Evolutionary conservation across 169 alveolate species (phyloP).

Genomic region (Plasmodium coatneyi): DNA sequence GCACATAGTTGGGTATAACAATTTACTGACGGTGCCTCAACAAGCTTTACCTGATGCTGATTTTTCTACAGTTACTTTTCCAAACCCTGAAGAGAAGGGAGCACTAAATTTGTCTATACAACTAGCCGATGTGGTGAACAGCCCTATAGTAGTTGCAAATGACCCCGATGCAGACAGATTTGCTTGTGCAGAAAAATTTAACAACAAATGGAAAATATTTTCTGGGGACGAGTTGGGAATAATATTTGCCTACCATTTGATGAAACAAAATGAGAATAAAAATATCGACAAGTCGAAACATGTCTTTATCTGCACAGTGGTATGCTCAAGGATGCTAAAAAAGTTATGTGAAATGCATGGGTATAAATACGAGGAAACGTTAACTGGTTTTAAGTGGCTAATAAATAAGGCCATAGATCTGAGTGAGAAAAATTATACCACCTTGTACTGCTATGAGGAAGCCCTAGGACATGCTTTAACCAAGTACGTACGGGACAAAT

Average conservation of each 20-base stretch:
- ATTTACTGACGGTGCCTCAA: conserved; percentile 75
- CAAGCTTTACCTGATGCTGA: conserved; percentile 87
- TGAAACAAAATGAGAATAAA: conserved; percentile 58
- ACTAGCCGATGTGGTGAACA: conserved; percentile 79
- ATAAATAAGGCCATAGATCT: conserved; percentile 79
- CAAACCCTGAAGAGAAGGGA: conserved; percentile 88
- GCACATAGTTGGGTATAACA: conserved; percentile 82
- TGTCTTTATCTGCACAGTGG: conserved; percentile 78
- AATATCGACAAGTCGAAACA: conserved; percentile 64
- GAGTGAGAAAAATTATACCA: conserved; percentile 68
- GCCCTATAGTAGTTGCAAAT: conserved; percentile 85
- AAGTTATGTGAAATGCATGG: conserved; percentile 77
- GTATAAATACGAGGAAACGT: conserved; percentile 80
- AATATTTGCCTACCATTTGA: conserved; percentile 75
- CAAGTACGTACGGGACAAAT: conserved; percentile 83
- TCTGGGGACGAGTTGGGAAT: conserved; percentile 84
- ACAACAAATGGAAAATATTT: conserved; percentile 81
- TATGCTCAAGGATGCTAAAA: conserved; percentile 73
- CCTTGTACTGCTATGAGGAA: conserved; percentile 84
- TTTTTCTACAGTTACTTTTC: conserved; percentile 88
- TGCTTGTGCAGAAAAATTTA: conserved; percentile 85
- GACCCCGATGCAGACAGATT: conserved; percentile 92
- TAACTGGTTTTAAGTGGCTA: conserved; percentile 88
- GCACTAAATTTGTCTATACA: conserved; percentile 83
- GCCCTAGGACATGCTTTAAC: conserved; percentile 86